Base-by-base conservation (phyloP, 1,284 basidiomycete species). In the Sporisorium iseilematis-ciliati region DNA sequence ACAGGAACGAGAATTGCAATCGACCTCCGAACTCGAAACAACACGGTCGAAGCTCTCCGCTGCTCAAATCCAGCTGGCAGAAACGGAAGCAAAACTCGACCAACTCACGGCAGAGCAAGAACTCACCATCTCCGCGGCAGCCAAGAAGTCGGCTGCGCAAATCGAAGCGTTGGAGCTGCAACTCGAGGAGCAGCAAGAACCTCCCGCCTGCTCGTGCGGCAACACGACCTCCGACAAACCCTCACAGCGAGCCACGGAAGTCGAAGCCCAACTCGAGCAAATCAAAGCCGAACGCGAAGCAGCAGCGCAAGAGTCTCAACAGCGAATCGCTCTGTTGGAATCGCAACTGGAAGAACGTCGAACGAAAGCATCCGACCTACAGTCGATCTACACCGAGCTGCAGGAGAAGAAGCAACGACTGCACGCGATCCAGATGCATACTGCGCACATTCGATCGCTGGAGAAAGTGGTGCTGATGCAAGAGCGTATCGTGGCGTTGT, bases 321-420 rank as follows among this genome's bases (percentile, higher is more conserved):
- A 21, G 0, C 26, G 42, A 11, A 57, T 52, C 46, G 7, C 23
- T 23, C 18, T 23, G 2, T 35, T 65, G 6, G n/a, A 68, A 33
- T 10, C 21, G 5, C 18, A 65, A 14, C 35, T 65, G 7, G 25
- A 51, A 2, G 14, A 53, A 16, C 48, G 57, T 11, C 35, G 55
- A 3, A 20, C 35, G 0, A 57, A 53, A 16, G 7, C 55, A 3
- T 26, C 38, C 1, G 55, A 65, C 8, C 26, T 65, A 23, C 43
- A 57, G 2, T 6, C n/a, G 0, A 61, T 71, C 55, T 20, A 68
- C 10, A 7, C 6, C 14, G 59, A 73, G 23, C 51, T 73, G 16
- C 26, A 51, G 7, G 57, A 59, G 7, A 73, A 68, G 58, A 56
- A 49, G 46, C 38, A 73, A 14, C 53, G 61, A 1, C 49, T 73